Evolutionary conservation across 129 eudicot species (phyloP), one percentile per base, ranked within the genome.

Genomic region (Artemisia argyi): DNA sequence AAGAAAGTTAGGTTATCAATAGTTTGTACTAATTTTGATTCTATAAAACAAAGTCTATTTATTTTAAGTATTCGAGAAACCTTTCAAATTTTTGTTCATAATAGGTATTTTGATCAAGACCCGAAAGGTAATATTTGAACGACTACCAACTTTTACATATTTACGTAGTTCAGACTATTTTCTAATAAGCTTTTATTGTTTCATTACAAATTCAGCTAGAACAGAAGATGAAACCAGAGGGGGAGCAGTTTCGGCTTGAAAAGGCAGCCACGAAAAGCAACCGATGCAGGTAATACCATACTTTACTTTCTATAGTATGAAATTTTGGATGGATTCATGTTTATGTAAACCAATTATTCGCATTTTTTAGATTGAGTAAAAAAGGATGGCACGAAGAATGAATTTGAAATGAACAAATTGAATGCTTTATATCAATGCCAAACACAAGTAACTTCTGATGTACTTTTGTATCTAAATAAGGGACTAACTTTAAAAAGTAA

Each of bases 161-260:
- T 58, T 60, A 44, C 19, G 24, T 61, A 51, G 42, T 49, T 59
- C 8, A 58, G 17, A 11, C 32, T 77, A 19, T 77, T 18, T 28
- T 28, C 3, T n/a, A 49, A 56, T 42, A 30, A 7, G 26, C 48
- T 50, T 61, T 35, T 35, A 13, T 60, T 15, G 9, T 71, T 54
- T 54, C 32, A n/a, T 73, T 80, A 8, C 62, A 94, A 96, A 97
- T 95, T 56, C 99, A 95, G 70, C 76, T 95, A 81, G 97, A 95
- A 65, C 89, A 95, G 55, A 95, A 88, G 73, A 87, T 95, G 69
- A 95, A 95, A 78, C 97, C 86, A 63, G 97, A 90, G 79, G 87
- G 89, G 62, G 99, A 90, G 74, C 97, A 95, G 61, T 95, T 95
- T 83, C 97, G 99, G 66, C 96, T 20, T 20, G 97, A 96, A 95